Percentiles rank a stretch among this genome's conserved stretches.
Conservation (phyloP, 78 protist genomes). For the Dictyostelium capitatum region DNA sequence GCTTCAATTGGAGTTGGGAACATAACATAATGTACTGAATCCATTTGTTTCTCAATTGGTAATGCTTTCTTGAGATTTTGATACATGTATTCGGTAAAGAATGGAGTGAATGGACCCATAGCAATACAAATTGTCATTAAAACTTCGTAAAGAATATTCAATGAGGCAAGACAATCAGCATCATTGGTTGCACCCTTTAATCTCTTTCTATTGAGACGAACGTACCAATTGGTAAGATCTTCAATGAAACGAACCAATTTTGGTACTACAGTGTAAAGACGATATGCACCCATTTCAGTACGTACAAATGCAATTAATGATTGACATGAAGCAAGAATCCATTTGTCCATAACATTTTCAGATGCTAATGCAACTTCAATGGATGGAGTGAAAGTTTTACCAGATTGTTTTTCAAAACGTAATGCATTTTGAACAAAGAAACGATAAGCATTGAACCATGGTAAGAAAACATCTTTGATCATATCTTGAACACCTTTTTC, state of each 20-base stretch:
- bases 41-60: slow-evolving; percentile 82
- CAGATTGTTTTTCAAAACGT: slow-evolving; percentile 28
- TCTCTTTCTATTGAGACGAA: slow-evolving; percentile 86
- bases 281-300: slow-evolving; percentile 98
- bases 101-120: slow-evolving; percentile 99
- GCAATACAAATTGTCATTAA: slow-evolving; percentile 86
- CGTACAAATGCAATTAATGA: slow-evolving; percentile 89
- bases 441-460: slow-evolving; percentile 97
- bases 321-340: slow-evolving; percentile 94
- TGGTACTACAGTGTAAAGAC: slow-evolving; percentile 99
- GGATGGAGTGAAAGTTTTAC: slow-evolving; percentile 68
- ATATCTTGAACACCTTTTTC: slow-evolving; percentile 94
- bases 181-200: slow-evolving; percentile 77
- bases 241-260: slow-evolving; percentile 92
- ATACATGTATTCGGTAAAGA: slow-evolving; percentile 97
- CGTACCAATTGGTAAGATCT: slow-evolving; percentile 98
- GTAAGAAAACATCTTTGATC: slow-evolving; percentile 96
- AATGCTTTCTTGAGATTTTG: slow-evolving; percentile 87
- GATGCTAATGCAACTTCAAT: slow-evolving; percentile 34
- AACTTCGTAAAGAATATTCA: slow-evolving; percentile 91
- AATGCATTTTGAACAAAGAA: slow-evolving; percentile 93
- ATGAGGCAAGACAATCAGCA: slow-evolving; percentile 82
- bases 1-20: slow-evolving; percentile 81
- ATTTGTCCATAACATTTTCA: slow-evolving; percentile 96
- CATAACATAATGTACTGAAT: slow-evolving; percentile 91